Conservation (phyloP, 176 grass and related monocot genomes). For the sorghum (Sorghum bicolor) region DNA sequence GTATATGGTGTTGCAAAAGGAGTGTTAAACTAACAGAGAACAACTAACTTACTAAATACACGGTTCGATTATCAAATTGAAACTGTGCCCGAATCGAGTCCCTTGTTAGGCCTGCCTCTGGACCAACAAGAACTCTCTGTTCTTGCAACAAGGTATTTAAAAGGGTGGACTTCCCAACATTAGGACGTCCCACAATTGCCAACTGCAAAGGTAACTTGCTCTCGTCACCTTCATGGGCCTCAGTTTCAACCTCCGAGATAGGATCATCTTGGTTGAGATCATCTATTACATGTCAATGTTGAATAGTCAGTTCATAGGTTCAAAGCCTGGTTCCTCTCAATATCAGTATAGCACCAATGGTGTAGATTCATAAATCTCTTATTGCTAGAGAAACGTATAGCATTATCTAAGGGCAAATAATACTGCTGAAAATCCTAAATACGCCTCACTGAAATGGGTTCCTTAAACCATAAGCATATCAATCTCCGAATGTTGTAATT, state of each 20-base stretch:
- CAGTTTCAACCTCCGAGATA: slow-evolving; percentile 31
- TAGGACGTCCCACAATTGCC: slow-evolving; percentile 92
- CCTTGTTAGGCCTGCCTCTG: slow-evolving; percentile 92
- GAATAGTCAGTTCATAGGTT: not conserved
- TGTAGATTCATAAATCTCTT: not conserved
- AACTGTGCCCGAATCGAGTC: slow-evolving; percentile 91
- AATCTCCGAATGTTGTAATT: not conserved
- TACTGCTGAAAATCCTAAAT: not conserved
- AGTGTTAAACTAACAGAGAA: slow-evolving; percentile 7
- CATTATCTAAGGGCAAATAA: not conserved
- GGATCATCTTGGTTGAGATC: slow-evolving; percentile 46
- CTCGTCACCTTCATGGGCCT: slow-evolving; percentile 48
- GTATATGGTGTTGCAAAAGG: not conserved
- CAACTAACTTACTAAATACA: slow-evolving; percentile 75
- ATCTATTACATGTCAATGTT: slow-evolving; percentile 49
- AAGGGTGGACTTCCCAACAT: slow-evolving; percentile 96
- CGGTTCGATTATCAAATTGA: slow-evolving; percentile 77
- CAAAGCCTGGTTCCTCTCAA: not conserved
- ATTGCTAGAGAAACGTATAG: slow-evolving; percentile 3
- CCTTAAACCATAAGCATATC: not conserved
- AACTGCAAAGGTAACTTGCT: slow-evolving; percentile 77
- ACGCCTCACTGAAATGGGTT: not conserved
- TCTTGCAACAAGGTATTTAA: slow-evolving; percentile 93
- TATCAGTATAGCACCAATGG: slow-evolving; percentile 1
- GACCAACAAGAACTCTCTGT: slow-evolving; percentile 92